Evolutionary conservation across 352 stramenopile genomes (phyloP), one percentile per base, ranked within the genome.

Genomic region (Saprolegnia diclina): DNA sequence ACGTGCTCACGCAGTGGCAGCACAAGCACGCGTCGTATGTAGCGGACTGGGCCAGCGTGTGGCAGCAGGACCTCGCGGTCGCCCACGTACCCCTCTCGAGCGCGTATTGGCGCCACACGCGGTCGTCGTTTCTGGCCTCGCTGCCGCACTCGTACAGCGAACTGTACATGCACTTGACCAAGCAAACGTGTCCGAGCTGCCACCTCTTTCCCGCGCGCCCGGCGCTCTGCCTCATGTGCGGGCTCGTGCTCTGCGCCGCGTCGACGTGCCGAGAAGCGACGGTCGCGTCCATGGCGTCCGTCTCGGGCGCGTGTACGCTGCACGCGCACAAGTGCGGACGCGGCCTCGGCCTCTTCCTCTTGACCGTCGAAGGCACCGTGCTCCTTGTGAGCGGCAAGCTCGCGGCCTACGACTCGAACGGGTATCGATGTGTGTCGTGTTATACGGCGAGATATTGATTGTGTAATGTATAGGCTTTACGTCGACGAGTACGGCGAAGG

Each of bases 401-500:
- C 48, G 86, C 87, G 0, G 84, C 87, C 13, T 94, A 92, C 50
- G 85, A 69, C 26, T 52, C 42, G 14, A 24, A 57, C 26, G 46
- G 63, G 63, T 69, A 63, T 10, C 26, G 0, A 5, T 57, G 24
- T 42, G 2, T 5, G 2, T 35, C 29, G 29, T 6, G 5, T 5
- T 35, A 9, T 11, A 42, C 4, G 11, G 1, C 3, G 19, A 4
- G 24, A 10, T 9, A 24, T 14, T 59, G 35, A 18, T 22, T 65
- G 13, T 59, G 2, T 54, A 18, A 68, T 92, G 5, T 79, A 81
- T 40, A 93, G 85, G 64, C 67, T 93, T 57, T 95, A 93, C 56
- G 83, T 95, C 64, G 87, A 95, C 72, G 87, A 92, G 72, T 93
- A 95, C 70, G 87, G 87, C 35, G 87, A 95, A 72, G 87, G 92